Evolutionary conservation across 352 stramenopile species (phyloP), one percentile per base, ranked within the genome.

Genomic region (Globisporangium viniferum): DNA sequence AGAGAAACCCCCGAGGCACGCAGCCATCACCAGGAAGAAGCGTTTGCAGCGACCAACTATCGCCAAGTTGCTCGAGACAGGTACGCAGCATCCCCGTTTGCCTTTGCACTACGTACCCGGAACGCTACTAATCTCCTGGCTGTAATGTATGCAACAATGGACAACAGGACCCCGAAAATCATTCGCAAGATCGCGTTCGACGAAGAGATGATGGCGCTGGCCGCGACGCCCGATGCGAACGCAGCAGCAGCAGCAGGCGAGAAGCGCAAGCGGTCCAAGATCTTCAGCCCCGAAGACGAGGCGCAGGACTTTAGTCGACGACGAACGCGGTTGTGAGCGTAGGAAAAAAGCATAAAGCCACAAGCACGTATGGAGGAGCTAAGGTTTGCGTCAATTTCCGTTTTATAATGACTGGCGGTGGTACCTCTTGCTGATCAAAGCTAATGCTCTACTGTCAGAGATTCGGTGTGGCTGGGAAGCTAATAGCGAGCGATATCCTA

Each of bases 201-300:
- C 33, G 75, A 82, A 62, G 75, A 78, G 62, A 79, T 79, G 75
- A 81, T 81, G 75, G 75, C 72, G 3, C 49, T 79, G 2, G 68
- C 72, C 0, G 72, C 69, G 12, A 75, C 72, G 3, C 67, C 64
- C 1, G 69, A 71, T 31, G 18, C 18, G 5, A 46, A 46, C 39
- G 22, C 51, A 14, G 29, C n/a, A 20, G 18, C 27, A 18, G 33
- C 33, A n/a, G 53, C 59, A 39, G 31, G 62, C 60, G 59, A 75
- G 7, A 84, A 85, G 53, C 72, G 79, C 20, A 72, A 79, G 58
- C 70, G 75, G 7, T 66, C 66, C 6, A 59, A 74, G 70, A 55
- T 66, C 24, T 79, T 73, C 71, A 77, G 74, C 8, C 75, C 74
- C 12, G 68, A 78, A 15, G 66, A 78, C n/a, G 71, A 77, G 35